phyloP scores from a whole-genome alignment of 2,329 filamentous ascomycete genomes.

The Xylariaceae sp. region DNA sequence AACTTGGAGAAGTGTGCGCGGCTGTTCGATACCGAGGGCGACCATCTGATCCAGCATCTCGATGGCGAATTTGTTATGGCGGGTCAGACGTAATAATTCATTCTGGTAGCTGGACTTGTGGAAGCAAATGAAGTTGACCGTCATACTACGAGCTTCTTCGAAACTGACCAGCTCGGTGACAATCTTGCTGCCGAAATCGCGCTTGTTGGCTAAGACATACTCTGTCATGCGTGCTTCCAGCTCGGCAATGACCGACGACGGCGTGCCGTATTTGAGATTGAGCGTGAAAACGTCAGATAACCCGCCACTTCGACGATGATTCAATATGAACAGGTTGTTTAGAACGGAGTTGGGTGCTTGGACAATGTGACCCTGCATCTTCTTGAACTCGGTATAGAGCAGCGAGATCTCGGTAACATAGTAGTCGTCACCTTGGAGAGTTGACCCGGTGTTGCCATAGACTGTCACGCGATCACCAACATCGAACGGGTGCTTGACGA shows the following conservation, averaged over 20 bases:
- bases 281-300: constrained; percentile 82
- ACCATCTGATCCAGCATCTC: constrained; percentile 84
- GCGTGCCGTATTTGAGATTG: constrained; percentile 82
- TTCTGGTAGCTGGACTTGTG: constrained; percentile 98
- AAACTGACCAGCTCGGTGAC: constrained; percentile 78
- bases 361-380: constrained; percentile 94
- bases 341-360: constrained; percentile 93
- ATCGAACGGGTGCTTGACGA: constrained; percentile 95
- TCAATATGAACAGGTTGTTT: constrained; percentile 90
- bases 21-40: constrained; percentile 78
- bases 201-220: constrained; percentile 79
- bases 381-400: constrained; percentile 95
- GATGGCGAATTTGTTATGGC: constrained; percentile 91
- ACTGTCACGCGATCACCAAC: constrained; percentile 89
- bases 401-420: constrained; percentile 93
- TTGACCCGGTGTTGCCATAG: constrained; percentile 81
- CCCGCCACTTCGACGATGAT: constrained; percentile 83
- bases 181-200: constrained; percentile 82
- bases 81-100: constrained; percentile 79
- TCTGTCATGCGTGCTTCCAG: constrained; percentile 76
- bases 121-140: constrained; percentile 91
- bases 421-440: constrained; percentile 80
- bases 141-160: constrained; percentile 77
- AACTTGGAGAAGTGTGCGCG: constrained; percentile 66
- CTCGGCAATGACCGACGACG: constrained; percentile 71